Evolutionary conservation across 2,329 filamentous ascomycete genomes (phyloP).

Genomic region (Penicillium janthinellum): DNA sequence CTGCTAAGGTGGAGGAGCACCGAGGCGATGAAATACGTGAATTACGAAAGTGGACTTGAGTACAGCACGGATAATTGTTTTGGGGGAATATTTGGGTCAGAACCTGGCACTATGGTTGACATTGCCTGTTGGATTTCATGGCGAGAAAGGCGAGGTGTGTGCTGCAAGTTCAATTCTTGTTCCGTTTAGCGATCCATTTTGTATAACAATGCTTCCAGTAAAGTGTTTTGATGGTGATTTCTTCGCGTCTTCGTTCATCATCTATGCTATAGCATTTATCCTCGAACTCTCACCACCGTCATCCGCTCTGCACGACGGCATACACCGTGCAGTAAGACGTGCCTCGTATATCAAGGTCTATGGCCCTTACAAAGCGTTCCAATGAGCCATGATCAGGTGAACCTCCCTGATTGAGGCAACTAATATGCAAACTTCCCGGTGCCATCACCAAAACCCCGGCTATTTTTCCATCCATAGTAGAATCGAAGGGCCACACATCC

Average conservation of each 20-base stretch:
- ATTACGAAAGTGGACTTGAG: not conserved
- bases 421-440: slow-evolving; percentile 32
- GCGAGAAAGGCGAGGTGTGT: no score
- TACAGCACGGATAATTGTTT: no score
- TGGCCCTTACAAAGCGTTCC: not conserved
- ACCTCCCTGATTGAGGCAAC: slow-evolving; percentile 4
- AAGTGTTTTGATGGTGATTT: no score
- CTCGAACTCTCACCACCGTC: not conserved
- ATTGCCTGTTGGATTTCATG: no score
- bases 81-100: no score
- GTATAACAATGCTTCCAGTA: no score
- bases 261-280: no score
- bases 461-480: slow-evolving; percentile 58
- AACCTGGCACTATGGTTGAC: no score
- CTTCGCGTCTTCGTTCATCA: no score
- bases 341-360: not conserved
- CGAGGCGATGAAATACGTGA: not conserved
- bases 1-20: not conserved
- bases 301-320: not conserved
- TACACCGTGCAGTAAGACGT: not conserved
- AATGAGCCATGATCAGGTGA: not conserved
- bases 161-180: no score
- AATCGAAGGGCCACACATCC: slow-evolving; percentile 58
- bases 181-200: no score
- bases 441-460: slow-evolving; percentile 21